A percentile compares a stretch with the other conserved stretches of the same genome.
Conservation (phyloP, 2,329 filamentous ascomycete species). For the Penicillium sp. region DNA sequence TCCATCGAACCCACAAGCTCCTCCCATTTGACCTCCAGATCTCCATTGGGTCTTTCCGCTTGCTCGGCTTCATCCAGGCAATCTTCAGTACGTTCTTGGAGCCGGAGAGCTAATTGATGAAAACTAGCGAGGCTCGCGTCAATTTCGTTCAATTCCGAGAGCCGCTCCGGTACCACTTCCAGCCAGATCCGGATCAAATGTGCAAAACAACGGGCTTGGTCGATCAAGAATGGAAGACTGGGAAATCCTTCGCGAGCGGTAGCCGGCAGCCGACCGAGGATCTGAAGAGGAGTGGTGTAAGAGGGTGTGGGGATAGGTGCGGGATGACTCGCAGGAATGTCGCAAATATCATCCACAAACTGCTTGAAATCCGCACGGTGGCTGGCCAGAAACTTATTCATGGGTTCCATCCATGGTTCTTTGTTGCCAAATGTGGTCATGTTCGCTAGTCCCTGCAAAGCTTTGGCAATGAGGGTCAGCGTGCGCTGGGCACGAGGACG, state of each 20-base stretch:
- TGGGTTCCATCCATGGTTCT: conserved; percentile 98
- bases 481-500: conserved; percentile 77
- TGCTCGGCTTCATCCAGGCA: conserved; percentile 45
- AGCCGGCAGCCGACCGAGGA: conserved; percentile 72
- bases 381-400: conserved; percentile 78
- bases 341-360: conserved; percentile 81
- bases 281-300: conserved; percentile 88
- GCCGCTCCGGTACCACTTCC: conserved; percentile 35
- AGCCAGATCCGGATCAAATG: conserved; percentile 63
- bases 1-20: conserved; percentile 47
- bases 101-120: conserved; percentile 40
- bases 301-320: conserved; percentile 65
- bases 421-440: conserved; percentile 88
- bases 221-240: conserved; percentile 85
- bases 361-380: conserved; percentile 76
- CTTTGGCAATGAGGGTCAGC: conserved; percentile 86
- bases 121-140: conserved; percentile 40
- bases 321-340: conserved; percentile 67
- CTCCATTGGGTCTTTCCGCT: conserved; percentile 45
- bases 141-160: conserved; percentile 37
- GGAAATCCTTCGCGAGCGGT: conserved; percentile 87
- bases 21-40: conserved; percentile 46
- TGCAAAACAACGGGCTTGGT: conserved; percentile 78
- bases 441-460: conserved; percentile 83
- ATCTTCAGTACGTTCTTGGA: conserved; percentile 42